Evolutionary conservation across 768 basidiomycete genomes (phyloP).

Genomic region (Chiua virens): DNA sequence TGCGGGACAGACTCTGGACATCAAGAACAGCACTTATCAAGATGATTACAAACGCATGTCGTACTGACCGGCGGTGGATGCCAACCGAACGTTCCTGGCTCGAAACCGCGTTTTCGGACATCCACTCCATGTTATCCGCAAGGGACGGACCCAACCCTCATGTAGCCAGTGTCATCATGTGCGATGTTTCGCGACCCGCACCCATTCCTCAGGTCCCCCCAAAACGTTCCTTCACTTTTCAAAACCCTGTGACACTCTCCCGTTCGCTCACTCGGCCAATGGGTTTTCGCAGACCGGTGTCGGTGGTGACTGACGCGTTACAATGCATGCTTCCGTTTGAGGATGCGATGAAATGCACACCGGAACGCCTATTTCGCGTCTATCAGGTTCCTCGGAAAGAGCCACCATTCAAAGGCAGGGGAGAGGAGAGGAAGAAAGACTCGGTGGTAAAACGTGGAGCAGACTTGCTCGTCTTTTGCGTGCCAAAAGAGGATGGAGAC

Average conservation of each 20-base stretch:
- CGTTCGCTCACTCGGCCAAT: conserved; percentile 3
- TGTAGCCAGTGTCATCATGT: conserved; percentile 23
- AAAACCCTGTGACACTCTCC: conserved; percentile 11
- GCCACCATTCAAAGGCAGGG: background rate
- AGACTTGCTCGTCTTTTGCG: conserved; percentile 26
- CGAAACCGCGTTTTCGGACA: conserved; percentile 19
- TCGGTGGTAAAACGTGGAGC: conserved; percentile 19
- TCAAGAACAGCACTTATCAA: conserved; percentile 20
- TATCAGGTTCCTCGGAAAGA: conserved; percentile 15
- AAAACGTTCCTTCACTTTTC: conserved; percentile 17
- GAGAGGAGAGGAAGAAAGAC: conserved; percentile 5
- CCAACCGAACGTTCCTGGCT: conserved; percentile 23
- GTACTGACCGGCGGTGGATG: conserved; percentile 22
- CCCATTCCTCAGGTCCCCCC: background rate
- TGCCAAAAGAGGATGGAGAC: conserved; percentile 1
- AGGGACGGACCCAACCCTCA: background rate
- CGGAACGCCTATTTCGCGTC: conserved; percentile 19
- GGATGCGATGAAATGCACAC: conserved; percentile 10
- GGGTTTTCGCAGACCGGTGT: conserved; percentile 15
- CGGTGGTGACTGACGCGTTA: background rate
- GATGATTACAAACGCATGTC: conserved; percentile 21
- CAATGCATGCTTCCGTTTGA: conserved; percentile 20
- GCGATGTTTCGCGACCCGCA: conserved; percentile 12
- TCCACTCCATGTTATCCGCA: conserved; percentile 18
- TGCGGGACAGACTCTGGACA: conserved; percentile 16